Evolutionary conservation across 192 early-diverging fungal genomes (phyloP), one percentile per base, ranked within the genome.

Genomic region (Podila minutissima): DNA sequence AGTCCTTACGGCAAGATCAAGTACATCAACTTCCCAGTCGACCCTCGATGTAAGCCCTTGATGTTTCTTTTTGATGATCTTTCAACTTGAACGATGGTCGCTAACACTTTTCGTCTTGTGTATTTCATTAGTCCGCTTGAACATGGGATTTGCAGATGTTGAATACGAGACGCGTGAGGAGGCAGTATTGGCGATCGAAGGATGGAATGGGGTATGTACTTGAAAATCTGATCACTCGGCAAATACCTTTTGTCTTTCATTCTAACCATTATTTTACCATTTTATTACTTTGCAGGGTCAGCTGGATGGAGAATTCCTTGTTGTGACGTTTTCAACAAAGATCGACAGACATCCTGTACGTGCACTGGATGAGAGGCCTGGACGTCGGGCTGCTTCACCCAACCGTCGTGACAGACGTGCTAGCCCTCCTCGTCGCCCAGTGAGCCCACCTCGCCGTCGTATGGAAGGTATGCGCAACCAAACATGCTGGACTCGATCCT

Each of bases 121-220:
- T 15, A 46, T 46, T 46, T 12, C 1, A 55, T 5, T 55, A 79
- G 76, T 72, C 70, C 59, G 50, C 24, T 66, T 69, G 61, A 81
- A 81, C 62, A 64, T 81, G 71, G 77, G 77, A 50, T 81, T 35
- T 41, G 77, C 71, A 63, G 66, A 81, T 62, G 48, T 81, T 19
- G 77, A 81, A 31, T 81, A 67, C 55, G 77, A 81, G 62, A 81
- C 70, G 3, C 65, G 67, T 1, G 77, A 69, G 33, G 77, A 81
- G 29, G 77, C 77, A 17, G 46, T 61, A 15, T 2, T 63, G 62
- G 77, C 71, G 32, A 20, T 81, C 19, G 77, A 68, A 32, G 77
- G 66, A 28, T 81, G 77, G 77, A 81, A 83, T 26, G 73, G 82
- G 3, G 50, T 53, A 53, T 53, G 10, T 58, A 26, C 4, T 67